Evolutionary conservation across 2,329 filamentous ascomycete species (phyloP).

Genomic region (Metarhizium rileyi): DNA sequence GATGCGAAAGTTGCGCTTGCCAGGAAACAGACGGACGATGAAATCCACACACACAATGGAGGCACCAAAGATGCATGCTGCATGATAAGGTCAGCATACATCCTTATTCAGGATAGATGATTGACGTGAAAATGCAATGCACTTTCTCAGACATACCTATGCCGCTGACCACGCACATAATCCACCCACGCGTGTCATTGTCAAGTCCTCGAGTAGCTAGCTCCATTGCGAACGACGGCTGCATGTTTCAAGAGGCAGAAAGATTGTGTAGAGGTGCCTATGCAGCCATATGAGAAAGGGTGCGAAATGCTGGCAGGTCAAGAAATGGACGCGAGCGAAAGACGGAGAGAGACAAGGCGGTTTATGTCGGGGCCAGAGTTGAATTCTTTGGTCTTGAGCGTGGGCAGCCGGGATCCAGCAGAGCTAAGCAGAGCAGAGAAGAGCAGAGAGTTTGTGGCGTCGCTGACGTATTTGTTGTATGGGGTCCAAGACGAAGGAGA

Average conservation of each 20-base stretch:
- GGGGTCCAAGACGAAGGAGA: neutral
- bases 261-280: neutral
- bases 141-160: constrained; percentile 39
- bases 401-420: neutral
- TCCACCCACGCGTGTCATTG: constrained; percentile 88
- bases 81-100: constrained; percentile 1
- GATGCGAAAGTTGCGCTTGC: constrained; percentile 71
- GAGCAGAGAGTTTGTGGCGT: neutral
- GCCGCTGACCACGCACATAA: constrained; percentile 80
- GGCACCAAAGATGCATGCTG: constrained; percentile 63
- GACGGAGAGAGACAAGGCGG: neutral
- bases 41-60: constrained; percentile 81
- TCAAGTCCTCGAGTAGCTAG: constrained; percentile 33
- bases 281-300: neutral
- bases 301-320: too few relatives aligned
- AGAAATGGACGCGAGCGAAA: too few relatives aligned
- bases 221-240: constrained; percentile 25
- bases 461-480: neutral
- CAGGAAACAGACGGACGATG: constrained; percentile 61
- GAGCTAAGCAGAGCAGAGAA: neutral
- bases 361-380: neutral
- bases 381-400: neutral
- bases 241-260: neutral
- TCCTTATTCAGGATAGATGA: neutral
- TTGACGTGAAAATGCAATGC: neutral